Evolutionary conservation across 805 yeast species (phyloP).

Genomic region (Kodamaea fukazawae): DNA sequence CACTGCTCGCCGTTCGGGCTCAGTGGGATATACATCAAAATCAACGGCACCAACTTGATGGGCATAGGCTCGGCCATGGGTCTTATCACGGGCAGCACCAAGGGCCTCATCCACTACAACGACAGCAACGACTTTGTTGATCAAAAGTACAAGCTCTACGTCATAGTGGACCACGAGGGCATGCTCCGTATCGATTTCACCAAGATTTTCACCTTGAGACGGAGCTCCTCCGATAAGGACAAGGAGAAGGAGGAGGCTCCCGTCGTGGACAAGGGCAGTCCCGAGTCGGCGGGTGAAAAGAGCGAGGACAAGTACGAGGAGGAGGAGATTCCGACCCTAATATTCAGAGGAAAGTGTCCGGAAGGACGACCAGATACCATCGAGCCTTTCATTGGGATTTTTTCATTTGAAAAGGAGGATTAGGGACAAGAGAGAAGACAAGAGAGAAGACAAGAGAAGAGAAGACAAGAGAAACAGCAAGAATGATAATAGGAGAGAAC

Average conservation of each 20-base stretch:
- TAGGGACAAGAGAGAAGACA: conserved; percentile 7
- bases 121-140: conserved; percentile 44
- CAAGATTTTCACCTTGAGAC: conserved; percentile 32
- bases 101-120: conserved; percentile 49
- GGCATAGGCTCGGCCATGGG: conserved; percentile 60
- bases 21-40: conserved; percentile 48
- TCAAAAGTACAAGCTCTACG: conserved; percentile 49
- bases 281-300: conserved; percentile 7
- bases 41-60: conserved; percentile 47
- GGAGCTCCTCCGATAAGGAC: conserved; percentile 6
- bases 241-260: conserved; percentile 1
- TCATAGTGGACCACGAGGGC: conserved; percentile 45
- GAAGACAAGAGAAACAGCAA: too few species aligned
- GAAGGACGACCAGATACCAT: conserved; percentile 51
- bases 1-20: conserved; percentile 59
- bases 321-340: conserved; percentile 44
- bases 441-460: too few species aligned
- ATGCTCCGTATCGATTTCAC: conserved; percentile 51
- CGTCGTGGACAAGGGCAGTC: background rate
- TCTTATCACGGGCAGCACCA: conserved; percentile 49
- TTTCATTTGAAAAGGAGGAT: conserved; percentile 48
- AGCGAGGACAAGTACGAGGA: conserved; percentile 34
- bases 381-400: conserved; percentile 55
- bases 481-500: too few species aligned
- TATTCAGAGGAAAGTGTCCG: conserved; percentile 52